A percentile compares a stretch with the other conserved stretches of the same genome.
Conservation (phyloP, 1,139 yeast species). For the Yamadazyma siamensis region DNA sequence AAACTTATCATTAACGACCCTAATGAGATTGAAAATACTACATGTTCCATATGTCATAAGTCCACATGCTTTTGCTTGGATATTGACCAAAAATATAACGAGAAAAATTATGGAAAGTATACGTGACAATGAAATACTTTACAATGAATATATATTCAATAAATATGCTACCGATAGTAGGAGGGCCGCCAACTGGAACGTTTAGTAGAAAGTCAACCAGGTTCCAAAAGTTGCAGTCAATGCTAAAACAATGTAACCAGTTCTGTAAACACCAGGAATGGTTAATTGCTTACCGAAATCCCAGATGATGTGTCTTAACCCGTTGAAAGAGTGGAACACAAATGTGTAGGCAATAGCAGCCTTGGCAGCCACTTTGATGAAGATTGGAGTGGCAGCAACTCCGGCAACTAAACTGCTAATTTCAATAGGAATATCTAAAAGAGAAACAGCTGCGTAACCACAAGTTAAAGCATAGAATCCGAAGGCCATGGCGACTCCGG, state of each 20-base stretch:
- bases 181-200: background rate
- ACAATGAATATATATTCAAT: constrained; percentile 5
- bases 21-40: constrained; percentile 4
- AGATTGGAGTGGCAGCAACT: constrained; percentile 59
- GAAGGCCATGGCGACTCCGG: constrained; percentile 80
- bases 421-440: constrained; percentile 63
- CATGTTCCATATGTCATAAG: constrained; percentile 9
- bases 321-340: constrained; percentile 81
- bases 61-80: constrained; percentile 12
- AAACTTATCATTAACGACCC: constrained; percentile 10
- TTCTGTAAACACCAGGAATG: constrained; percentile 83
- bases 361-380: constrained; percentile 61
- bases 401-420: constrained; percentile 56
- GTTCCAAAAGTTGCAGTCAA: constrained; percentile 65
- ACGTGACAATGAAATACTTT: constrained; percentile 1
- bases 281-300: constrained; percentile 79
- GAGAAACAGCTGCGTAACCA: constrained; percentile 68
- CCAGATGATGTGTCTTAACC: constrained; percentile 92
- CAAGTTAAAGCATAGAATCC: constrained; percentile 76
- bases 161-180: constrained; percentile 5
- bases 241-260: constrained; percentile 83
- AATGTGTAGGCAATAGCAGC: constrained; percentile 76
- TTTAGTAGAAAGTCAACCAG: constrained; percentile 44
- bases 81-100: constrained; percentile 7
- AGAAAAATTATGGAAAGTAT: constrained; percentile 1